Base-by-base conservation (phyloP, 2,329 filamentous ascomycete genomes). In the Helotiales sp. region DNA sequence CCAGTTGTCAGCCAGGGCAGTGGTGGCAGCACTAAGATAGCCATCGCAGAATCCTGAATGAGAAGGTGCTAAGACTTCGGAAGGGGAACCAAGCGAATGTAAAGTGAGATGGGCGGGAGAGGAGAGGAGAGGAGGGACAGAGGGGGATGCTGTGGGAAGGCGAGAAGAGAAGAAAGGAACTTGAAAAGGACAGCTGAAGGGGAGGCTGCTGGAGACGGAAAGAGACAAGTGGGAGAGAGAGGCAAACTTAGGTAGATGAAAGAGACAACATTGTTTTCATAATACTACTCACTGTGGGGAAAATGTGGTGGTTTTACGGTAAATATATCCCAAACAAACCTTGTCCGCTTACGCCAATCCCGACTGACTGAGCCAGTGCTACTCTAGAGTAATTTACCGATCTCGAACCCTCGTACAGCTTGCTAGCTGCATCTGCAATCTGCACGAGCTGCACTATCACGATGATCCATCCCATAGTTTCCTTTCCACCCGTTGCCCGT, bases 21-120 rank as follows among this genome's bases (percentile, higher is more conserved):
- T 34, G 50, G 30, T 20, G 30, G 30, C 26, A 20, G 15, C 13
- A 17, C 30, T 4, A 32, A 22, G 52, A 57, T 37, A 57, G 52
- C 52, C 52, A 57, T 32, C 52, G n/a, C 30, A 24, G 10, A 57
- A n/a, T 57, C 52, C 52, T n/a, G 52, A 57, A 34, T 37, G 52
- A 57, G 52, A 57, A 57, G 52, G 52, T 57, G 52, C 28, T 57
- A 57, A 57, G 52, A 37, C 30, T 22, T 37, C 11, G 24, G 24
- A 26, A 22, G 47, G 47, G 47, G n/a, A n/a, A n/a, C n/a, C 47
- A 50, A 17, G 45, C 22, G 47, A 17, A n/a, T 8, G 13, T 6
- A 45, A 20, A n/a, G 17, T n/a, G 40, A 7, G 40, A 45, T 2
- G 4, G 26, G 49, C 4, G 26, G 49, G 15, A 45, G 40, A 45